Evolutionary conservation across 2,329 filamentous ascomycete genomes (phyloP), one percentile per base, ranked within the genome.

Genomic region (Aureobasidium vineae): DNA sequence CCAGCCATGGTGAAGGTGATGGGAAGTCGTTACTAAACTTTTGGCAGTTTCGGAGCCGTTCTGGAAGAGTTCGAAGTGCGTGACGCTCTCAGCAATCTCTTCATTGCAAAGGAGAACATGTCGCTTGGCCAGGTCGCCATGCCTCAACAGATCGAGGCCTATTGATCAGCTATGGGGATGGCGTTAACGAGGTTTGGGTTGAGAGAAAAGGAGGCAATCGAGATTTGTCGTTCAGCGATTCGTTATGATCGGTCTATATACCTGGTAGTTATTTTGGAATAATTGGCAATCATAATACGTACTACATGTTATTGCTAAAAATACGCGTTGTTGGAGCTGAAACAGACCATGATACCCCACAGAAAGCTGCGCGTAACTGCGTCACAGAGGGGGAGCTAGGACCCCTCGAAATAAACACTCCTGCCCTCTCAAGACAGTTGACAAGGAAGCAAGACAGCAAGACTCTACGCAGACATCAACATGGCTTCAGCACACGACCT

Each of bases 31-130:
- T 21, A 23, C 59, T 69, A 36, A 69, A 60, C 23, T 15, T n/a
- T 31, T 49, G 10, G 23, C 68, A 86, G 84, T 6, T 90, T 90
- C 71, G 88, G 88, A 36, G 87, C 88, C 38, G 87, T 90, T 0
- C 79, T 90, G 68, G 88, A 90, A 74, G 86, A 90, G 69, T 90
- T 90, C 71, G 89, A 92, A 77, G 85, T 92, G 43, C 81, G 85
- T 59, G 93, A 97, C 79, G 91, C 91, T 26, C 77, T 97, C 65
- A 89, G 89, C 73, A 88, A 83, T 43, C 83, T 92, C 28, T 81
- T 92, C 70, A 87, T 85, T 10, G 83, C 82, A 31, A 89, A 88
- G 77, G 73, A 71, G 56, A 68, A 66, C 26, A 65, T 70, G 36
- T 67, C 70, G 4, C 15, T 61, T 21, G 43, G 43, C 15, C 63